These are phyloP conservation scores for Aspergillus incahuasiensis DNA, from an alignment of 495 filamentous ascomycete genomes.

Conservation along the genomic window DNA sequence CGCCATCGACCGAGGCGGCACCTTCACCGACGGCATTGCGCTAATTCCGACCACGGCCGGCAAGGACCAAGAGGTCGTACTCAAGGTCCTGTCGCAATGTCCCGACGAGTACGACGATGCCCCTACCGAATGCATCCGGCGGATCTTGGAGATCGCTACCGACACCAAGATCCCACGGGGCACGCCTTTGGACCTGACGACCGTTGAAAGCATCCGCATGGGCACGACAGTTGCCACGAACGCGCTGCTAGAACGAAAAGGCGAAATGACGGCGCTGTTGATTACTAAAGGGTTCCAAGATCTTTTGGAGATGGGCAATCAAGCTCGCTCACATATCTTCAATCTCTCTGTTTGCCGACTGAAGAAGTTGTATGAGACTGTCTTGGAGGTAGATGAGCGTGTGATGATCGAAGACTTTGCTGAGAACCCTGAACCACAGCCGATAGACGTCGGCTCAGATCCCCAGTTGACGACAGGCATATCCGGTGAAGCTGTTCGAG, in stretches of 20 bases:
- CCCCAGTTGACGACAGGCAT: conserved; percentile 24
- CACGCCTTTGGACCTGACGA: not conserved
- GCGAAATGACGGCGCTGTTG: conserved; percentile 77
- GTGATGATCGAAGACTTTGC: conserved; percentile 64
- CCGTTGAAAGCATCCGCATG: conserved; percentile 50
- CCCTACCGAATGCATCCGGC: conserved; percentile 55
- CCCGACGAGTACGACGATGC: conserved; percentile 74
- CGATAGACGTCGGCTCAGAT: conserved; percentile 45
- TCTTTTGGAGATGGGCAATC: conserved; percentile 76
- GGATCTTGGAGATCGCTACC: not conserved
- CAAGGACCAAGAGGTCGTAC: conserved; percentile 40
- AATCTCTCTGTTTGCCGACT: conserved; percentile 68
- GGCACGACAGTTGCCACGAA: conserved; percentile 81
- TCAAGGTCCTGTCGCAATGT: conserved; percentile 75
- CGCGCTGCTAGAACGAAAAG: conserved; percentile 81
- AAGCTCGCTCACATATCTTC: conserved; percentile 71
- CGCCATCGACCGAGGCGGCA: conserved; percentile 20
- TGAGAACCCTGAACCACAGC: conserved; percentile 13
- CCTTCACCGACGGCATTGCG: conserved; percentile 22
- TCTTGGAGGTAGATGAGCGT: conserved; percentile 70
- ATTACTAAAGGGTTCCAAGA: conserved; percentile 88
- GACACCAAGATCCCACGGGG: conserved; percentile 20
- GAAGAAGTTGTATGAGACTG: conserved; percentile 61
- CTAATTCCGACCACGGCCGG: conserved; percentile 31
- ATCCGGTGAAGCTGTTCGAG: conserved; percentile 36